phyloP scores from a whole-genome alignment of 495 filamentous ascomycete species.

The Aspergillus funiculosus region DNA sequence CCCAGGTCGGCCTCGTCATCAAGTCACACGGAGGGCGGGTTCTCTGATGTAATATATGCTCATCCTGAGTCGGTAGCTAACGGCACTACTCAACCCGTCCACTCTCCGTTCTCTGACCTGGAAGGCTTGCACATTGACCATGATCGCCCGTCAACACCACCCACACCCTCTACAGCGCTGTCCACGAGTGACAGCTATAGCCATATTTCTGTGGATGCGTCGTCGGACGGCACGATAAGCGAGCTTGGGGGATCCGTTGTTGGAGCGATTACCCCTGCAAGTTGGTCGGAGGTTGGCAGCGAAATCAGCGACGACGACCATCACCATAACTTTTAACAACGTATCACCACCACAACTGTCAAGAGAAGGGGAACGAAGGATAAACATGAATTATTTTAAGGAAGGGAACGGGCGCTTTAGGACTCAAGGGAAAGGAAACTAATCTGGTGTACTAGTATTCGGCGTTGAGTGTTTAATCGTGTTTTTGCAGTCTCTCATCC shows the following conservation, averaged over 20 bases:
- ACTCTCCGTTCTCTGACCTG: conserved; percentile 26
- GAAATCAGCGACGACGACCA: conserved; percentile 52
- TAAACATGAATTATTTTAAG: too few species aligned
- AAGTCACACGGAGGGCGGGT: conserved; percentile 28
- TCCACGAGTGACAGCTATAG: conserved; percentile 38
- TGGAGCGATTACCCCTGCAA: conserved; percentile 58
- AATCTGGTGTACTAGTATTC: not conserved
- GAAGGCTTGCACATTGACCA: conserved; percentile 19
- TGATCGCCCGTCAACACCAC: conserved; percentile 31
- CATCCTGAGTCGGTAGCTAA: conserved; percentile 32
- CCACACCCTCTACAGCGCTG: conserved; percentile 30
- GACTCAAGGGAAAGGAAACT: not conserved
- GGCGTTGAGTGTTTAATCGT: not conserved
- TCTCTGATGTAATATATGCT: conserved; percentile 29
- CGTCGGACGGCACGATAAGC: conserved; percentile 58
- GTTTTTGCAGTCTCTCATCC: not conserved
- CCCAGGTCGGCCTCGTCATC: conserved; percentile 20
- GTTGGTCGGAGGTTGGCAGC: conserved; percentile 76
- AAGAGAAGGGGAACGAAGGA: too few species aligned
- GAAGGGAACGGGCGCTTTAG: not conserved
- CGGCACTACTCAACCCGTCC: conserved; percentile 24
- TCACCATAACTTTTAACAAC: conserved; percentile 14
- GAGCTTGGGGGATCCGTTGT: conserved; percentile 47
- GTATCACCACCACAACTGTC: too few species aligned
- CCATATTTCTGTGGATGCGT: conserved; percentile 28